These are phyloP conservation scores for Metarhizium guizhouense DNA, from an alignment of 2,329 filamentous ascomycete species.

Conservation along the genomic window DNA sequence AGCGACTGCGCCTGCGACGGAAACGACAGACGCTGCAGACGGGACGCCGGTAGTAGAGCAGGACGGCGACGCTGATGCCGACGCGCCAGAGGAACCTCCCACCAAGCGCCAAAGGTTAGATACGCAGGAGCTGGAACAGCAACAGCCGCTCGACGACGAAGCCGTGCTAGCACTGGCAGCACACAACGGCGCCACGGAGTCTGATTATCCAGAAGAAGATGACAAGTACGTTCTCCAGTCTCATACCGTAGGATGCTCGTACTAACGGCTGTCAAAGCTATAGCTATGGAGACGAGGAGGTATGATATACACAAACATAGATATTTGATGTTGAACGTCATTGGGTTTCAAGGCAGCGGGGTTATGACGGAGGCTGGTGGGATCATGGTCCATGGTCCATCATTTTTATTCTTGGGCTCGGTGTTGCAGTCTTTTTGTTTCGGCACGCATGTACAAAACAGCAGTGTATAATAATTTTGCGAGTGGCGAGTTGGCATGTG, in stretches of 20 bases:
- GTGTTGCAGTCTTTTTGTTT: too few species aligned
- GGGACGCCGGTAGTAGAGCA: conserved; percentile 2
- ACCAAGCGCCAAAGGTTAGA: conserved; percentile 33
- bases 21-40: not conserved
- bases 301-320: conserved; percentile 14
- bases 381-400: too few species aligned
- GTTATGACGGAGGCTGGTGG: too few species aligned
- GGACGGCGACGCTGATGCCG: conserved; percentile 1
- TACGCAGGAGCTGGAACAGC: conserved; percentile 18
- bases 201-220: conserved; percentile 31
- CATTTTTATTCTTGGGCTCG: too few species aligned
- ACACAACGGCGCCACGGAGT: conserved; percentile 27
- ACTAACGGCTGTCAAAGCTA: conserved; percentile 1
- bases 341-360: too few species aligned
- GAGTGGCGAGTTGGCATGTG: not conserved
- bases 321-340: too few species aligned
- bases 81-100: conserved; percentile 24
- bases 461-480: not conserved
- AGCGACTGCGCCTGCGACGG: not conserved
- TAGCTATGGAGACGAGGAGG: conserved; percentile 31
- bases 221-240: conserved; percentile 10
- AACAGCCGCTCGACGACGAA: conserved; percentile 34
- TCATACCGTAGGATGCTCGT: not conserved
- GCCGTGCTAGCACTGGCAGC: conserved; percentile 38
- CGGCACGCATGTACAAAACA: too few species aligned